These are phyloP conservation scores for Halophytophthora batemanensis DNA, from an alignment of 352 stramenopile species.

Conservation along the genomic window DNA sequence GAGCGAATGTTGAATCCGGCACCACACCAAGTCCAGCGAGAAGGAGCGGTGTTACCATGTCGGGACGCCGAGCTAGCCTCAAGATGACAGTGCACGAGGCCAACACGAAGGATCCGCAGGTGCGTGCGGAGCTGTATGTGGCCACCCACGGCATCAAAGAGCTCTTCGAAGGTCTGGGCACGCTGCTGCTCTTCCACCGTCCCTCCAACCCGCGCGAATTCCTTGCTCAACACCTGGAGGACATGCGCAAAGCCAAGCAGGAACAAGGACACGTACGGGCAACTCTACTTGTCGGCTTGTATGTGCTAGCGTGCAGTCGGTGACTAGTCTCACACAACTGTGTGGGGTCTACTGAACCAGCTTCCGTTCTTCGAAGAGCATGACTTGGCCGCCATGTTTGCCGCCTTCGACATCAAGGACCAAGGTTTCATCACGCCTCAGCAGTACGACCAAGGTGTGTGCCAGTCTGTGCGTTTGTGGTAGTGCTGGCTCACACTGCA, in stretches of 20 bases:
- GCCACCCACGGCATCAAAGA: conserved; percentile 64
- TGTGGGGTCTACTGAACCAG: conserved; percentile 15
- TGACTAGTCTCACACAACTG: too few species aligned
- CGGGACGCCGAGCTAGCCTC: background rate
- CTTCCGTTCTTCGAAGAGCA: conserved; percentile 69
- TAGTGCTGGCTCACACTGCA: background rate
- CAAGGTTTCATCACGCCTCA: conserved; percentile 55
- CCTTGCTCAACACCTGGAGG: conserved; percentile 48
- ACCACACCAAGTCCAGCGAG: background rate
- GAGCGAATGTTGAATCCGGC: too few species aligned
- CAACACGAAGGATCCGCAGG: conserved; percentile 64
- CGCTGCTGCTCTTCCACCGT: conserved; percentile 61
- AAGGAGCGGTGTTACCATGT: conserved; percentile 1
- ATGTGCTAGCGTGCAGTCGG: too few species aligned
- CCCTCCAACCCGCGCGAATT: conserved; percentile 60
- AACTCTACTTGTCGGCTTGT: background rate
- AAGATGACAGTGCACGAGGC: conserved; percentile 13
- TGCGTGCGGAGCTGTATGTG: conserved; percentile 62
- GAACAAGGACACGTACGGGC: conserved; percentile 43
- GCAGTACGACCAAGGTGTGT: conserved; percentile 67
- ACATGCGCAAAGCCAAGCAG: conserved; percentile 59
- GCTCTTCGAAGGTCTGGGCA: conserved; percentile 61
- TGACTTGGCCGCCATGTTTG: conserved; percentile 73
- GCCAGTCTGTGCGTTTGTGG: background rate
- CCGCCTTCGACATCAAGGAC: conserved; percentile 71